Base-by-base conservation (phyloP, 208 protist genomes). In the Trypanosoma rangeli region DNA sequence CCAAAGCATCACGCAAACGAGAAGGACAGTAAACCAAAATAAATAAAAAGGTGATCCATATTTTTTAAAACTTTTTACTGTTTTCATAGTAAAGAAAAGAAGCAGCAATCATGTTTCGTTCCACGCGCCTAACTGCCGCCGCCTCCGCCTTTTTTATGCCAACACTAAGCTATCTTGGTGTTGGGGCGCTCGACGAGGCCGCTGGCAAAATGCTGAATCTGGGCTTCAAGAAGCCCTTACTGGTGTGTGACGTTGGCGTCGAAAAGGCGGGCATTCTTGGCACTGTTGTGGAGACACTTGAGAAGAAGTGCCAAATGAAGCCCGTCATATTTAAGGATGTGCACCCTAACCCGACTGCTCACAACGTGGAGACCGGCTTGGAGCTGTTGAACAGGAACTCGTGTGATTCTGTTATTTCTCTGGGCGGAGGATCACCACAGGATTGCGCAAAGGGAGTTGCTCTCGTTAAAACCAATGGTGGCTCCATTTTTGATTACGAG, bases 371-470 rank as follows among this genome's bases (percentile, higher is more conserved):
- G 44, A 53, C 64, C 31, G 85, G 83, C 12, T 74, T 87, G 44
- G 81, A 78, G 58, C 44, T 81, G 56, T 75, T 89, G 39, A 82
- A 83, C 63, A 73, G 72, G 33, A 80, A 74, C 59, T 66, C 76
- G 22, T 85, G 78, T 42, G 86, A 92, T 74, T 78, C 61, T 39
- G 87, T 92, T 67, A 80, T 97, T 53, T 82, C 78, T 50, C 73
- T 97, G 52, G 91, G 93, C 60, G 94, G 94, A 61, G 94, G 92
- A 52, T 94, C 87, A 20, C 79, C 89, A 12, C 87, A 97, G 79
- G 92, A 97, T 71, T 78, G 79, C 39, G 90, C 86, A 48, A 97
- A 97, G 86, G 79, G 87, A 48, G 84, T 94, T 48, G 77, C 91
- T 2, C 66, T 95, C 0, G 83, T 95, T 22, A 82, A 88, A 75